Evolutionary conservation across 352 stramenopile genomes (phyloP).

Genomic region (Saprolegnia parasitica): DNA sequence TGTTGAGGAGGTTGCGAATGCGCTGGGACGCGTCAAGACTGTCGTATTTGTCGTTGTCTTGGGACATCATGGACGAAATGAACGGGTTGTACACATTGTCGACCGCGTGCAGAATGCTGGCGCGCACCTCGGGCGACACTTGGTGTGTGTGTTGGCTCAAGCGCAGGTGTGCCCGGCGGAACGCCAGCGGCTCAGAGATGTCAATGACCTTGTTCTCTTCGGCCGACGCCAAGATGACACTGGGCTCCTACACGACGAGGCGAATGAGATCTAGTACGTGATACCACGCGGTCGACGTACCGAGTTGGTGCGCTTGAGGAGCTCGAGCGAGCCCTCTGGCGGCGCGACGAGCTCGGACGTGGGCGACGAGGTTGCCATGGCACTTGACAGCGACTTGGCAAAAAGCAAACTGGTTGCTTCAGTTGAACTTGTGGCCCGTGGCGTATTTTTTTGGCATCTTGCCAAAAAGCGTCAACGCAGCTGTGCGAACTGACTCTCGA

Average conservation of each 20-base stretch:
- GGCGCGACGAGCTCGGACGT: slow-evolving; percentile 1
- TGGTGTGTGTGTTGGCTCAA: slow-evolving; percentile 2
- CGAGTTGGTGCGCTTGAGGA: slow-evolving; percentile 24
- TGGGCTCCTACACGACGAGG: slow-evolving; percentile 13
- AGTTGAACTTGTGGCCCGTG: slow-evolving; percentile 1
- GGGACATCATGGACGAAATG: slow-evolving; percentile 73
- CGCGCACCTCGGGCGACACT: slow-evolving; percentile 23
- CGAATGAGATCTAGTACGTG: background rate
- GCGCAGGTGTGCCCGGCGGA: slow-evolving; percentile 15
- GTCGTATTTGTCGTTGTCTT: slow-evolving; percentile 78
- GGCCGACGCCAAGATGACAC: background rate
- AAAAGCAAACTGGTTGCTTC: slow-evolving; percentile 21
- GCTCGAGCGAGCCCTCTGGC: background rate
- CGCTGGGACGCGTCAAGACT: slow-evolving; percentile 64
- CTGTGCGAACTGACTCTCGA: background rate
- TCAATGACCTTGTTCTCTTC: slow-evolving; percentile 27
- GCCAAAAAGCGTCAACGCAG: background rate
- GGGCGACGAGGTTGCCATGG: background rate
- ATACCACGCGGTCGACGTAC: slow-evolving; percentile 5
- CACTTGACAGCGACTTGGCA: background rate
- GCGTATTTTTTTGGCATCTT: background rate
- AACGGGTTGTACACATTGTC: slow-evolving; percentile 77
- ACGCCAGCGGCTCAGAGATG: slow-evolving; percentile 21
- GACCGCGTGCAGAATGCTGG: slow-evolving; percentile 60
- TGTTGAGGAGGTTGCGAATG: slow-evolving; percentile 60